Base-by-base conservation (phyloP, 2,329 filamentous ascomycete species). In the Ceratocystis colombiana region DNA sequence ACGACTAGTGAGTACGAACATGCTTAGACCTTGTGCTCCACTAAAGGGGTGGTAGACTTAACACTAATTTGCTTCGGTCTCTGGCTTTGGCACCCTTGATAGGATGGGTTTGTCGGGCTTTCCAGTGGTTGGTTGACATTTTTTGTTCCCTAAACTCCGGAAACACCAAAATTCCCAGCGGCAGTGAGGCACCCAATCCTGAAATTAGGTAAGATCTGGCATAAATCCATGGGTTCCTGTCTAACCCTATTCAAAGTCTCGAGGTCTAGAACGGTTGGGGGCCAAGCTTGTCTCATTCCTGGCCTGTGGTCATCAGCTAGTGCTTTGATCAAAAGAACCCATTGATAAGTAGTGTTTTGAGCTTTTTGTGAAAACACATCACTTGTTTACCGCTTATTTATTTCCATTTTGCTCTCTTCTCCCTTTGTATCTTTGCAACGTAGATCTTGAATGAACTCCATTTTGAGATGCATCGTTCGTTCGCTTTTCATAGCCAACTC, bases 121-220 rank as follows among this genome's bases (percentile, higher is more conserved):
- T 25, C 48, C 20, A 57, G 25, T 57, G 15, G 53, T 57, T 57
- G 53, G 53, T 33, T 57, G 53, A n/a, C 25, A 57, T 25, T 28
- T n/a, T 57, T 57, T 22, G 10, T 17, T 33, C 53, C 25, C 25
- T 57, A 57, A 57, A 57, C 53, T 57, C 53, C 53, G 53, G 28
- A 33, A 57, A 33, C 53, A n/a, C 53, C 22, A 57, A 33, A 33
- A 15, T 28, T 57, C 25, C 20, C 20, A 3, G 25, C 25, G 20
- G 48, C 48, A 22, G 12, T 4, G 48, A 53, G 20, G 48, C 48
- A 53, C 48, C 20, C 20, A 53, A 4, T 1, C 20, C 20, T 25
- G 48, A 7, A 25, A 25, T 25, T 25, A 12, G 25, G 48, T 53
- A 25, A 50, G n/a, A 22, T 22, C 4, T 50, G 17, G 46, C 46